These are phyloP conservation scores for Straminergon stramineum DNA, from an alignment of 225 moss, liverwort and hornwort species.

Conservation along the genomic window DNA sequence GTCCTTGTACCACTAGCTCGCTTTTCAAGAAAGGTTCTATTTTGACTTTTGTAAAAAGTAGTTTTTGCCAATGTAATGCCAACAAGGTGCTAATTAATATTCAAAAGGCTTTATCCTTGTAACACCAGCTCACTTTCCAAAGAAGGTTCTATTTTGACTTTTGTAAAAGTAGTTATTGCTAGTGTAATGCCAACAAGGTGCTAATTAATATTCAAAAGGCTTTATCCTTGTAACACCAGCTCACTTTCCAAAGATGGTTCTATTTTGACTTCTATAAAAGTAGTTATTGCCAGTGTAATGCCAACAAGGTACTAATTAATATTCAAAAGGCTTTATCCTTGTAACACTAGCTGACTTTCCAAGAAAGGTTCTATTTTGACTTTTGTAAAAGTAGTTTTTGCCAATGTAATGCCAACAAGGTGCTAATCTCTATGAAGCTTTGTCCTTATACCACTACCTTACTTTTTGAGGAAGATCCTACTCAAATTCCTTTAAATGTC, in stretches of 20 bases:
- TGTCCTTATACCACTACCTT: not conserved
- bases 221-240: not conserved
- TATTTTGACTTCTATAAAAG: not conserved
- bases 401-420: not conserved
- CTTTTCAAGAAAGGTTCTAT: not conserved
- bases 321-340: not conserved
- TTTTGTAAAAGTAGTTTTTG: not conserved
- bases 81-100: not conserved
- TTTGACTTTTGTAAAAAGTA: not conserved
- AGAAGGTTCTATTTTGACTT: not conserved
- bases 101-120: not conserved
- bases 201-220: not conserved
- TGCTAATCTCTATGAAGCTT: not conserved
- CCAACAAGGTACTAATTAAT: not conserved
- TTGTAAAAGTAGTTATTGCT: not conserved
- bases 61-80: not conserved
- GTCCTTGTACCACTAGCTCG: not conserved
- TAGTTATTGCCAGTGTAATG: not conserved
- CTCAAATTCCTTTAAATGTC: rapidly evolving
- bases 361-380: not conserved
- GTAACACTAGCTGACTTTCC: not conserved
- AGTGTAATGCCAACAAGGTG: not conserved
- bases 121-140: not conserved
- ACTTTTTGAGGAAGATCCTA: not conserved
- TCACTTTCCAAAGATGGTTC: not conserved